A percentile compares a stretch with the other conserved stretches of the same genome.
Conservation (phyloP, 2,329 filamentous ascomycete species). For the Monilinia aucupariae region DNA sequence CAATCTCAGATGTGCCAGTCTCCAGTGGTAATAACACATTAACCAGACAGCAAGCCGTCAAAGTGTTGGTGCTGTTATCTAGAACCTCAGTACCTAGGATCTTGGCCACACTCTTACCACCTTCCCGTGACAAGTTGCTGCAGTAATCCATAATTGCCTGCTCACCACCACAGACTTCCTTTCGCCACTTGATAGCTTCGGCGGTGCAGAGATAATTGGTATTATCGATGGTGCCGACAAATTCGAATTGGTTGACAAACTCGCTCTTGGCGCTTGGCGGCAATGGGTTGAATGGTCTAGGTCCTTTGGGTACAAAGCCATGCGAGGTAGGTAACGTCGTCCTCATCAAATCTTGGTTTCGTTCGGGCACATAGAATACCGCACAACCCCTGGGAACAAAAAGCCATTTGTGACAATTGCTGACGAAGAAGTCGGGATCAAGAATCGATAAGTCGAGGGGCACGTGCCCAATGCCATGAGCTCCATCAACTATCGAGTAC, state of each 20-base stretch:
- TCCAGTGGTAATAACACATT: slow-evolving; percentile 68
- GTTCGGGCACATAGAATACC: slow-evolving; percentile 68
- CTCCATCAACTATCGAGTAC: slow-evolving; percentile 68
- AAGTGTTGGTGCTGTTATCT: slow-evolving; percentile 56
- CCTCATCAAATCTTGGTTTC: slow-evolving; percentile 71
- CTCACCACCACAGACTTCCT: slow-evolving; percentile 67
- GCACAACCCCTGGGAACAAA: slow-evolving; percentile 74
- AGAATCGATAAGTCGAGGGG: slow-evolving; percentile 59
- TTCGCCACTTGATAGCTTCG: slow-evolving; percentile 66
- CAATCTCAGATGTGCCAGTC: slow-evolving; percentile 29
- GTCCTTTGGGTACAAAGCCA: slow-evolving; percentile 55
- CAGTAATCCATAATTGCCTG: slow-evolving; percentile 60
- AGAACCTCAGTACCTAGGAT: slow-evolving; percentile 66
- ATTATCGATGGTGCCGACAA: slow-evolving; percentile 69
- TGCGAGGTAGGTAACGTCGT: slow-evolving; percentile 75
- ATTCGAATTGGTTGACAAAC: slow-evolving; percentile 70
- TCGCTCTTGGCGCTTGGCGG: slow-evolving; percentile 40
- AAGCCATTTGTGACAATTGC: slow-evolving; percentile 90
- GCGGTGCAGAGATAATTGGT: slow-evolving; percentile 66
- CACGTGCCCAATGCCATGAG: slow-evolving; percentile 79
- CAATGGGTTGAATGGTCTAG: slow-evolving; percentile 35
- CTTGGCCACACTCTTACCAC: slow-evolving; percentile 54
- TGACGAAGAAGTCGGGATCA: slow-evolving; percentile 80
- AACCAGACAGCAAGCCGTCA: slow-evolving; percentile 63
- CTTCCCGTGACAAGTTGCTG: slow-evolving; percentile 56